Conservation (phyloP, 129 eudicot species). For the Scalesia atractyloides region DNA sequence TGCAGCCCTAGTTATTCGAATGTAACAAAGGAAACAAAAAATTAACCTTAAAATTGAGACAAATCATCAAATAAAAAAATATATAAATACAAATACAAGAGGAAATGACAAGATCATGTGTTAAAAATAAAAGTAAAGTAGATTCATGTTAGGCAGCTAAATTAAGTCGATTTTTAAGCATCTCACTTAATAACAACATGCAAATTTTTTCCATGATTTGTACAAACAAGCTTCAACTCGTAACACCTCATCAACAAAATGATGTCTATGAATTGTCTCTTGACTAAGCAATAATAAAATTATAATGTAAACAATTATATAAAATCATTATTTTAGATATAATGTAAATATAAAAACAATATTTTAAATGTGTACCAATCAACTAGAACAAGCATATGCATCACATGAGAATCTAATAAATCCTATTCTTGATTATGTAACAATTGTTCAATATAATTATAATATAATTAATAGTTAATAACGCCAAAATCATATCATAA, state of each 20-base stretch:
- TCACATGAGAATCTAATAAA: conserved; percentile 7
- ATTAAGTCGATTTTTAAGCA: too few species aligned
- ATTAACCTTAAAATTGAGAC: too few species aligned
- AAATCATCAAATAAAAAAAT: too few species aligned
- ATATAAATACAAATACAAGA: too few species aligned
- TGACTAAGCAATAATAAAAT: neutral
- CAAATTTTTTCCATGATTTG: too few species aligned
- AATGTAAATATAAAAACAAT: neutral
- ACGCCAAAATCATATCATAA: neutral
- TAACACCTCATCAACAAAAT: neutral
- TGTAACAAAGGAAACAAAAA: too few species aligned
- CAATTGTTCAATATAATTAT: neutral
- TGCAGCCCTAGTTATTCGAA: too few species aligned
- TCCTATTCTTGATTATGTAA: neutral
- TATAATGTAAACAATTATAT: neutral
- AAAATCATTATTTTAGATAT: neutral
- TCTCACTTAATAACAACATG: too few species aligned
- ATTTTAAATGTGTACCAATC: neutral
- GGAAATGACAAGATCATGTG: too few species aligned
- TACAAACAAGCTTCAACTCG: neutral
- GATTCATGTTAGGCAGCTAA: too few species aligned
- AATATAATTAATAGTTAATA: neutral
- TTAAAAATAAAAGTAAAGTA: too few species aligned
- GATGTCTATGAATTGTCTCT: neutral
- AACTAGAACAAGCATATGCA: neutral